Conservation (phyloP, 78 protist genomes). For the Planoprotostelium fungivorum region DNA sequence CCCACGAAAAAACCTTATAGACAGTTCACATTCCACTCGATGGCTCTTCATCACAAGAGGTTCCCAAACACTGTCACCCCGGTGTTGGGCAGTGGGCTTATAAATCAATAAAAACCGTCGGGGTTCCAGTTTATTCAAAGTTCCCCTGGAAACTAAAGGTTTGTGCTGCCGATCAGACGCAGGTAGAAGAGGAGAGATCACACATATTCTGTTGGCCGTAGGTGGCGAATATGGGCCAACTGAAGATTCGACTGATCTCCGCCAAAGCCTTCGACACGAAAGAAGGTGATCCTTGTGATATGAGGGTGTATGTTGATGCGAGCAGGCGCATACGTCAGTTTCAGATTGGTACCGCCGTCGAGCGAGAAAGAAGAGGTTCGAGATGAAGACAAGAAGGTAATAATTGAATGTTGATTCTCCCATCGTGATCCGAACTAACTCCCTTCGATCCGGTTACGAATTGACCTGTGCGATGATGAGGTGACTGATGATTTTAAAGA, state of each 20-base stretch:
- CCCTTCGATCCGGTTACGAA: neutral
- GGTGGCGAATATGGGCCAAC: neutral
- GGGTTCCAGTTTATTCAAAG: too few relatives aligned
- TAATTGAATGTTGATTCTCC: neutral
- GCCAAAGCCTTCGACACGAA: neutral
- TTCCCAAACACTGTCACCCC: too few relatives aligned
- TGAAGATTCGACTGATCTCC: neutral
- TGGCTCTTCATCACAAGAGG: too few relatives aligned
- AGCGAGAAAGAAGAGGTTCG: neutral
- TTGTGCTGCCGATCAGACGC: too few relatives aligned
- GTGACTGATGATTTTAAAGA: neutral
- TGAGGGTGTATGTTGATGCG: neutral
- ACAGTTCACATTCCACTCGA: too few relatives aligned
- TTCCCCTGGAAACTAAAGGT: too few relatives aligned
- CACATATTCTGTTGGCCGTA: too few relatives aligned
- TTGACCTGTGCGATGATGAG: neutral
- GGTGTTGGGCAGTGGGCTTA: too few relatives aligned
- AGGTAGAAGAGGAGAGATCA: too few relatives aligned
- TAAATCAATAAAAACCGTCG: too few relatives aligned
- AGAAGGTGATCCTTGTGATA: neutral
- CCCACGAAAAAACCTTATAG: too few relatives aligned
- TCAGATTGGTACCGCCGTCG: neutral
- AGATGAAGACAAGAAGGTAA: neutral
- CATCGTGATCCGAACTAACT: neutral
- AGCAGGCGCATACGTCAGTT: neutral